phyloP scores from a whole-genome alignment of 225 moss, liverwort and hornwort genomes.

The Physcomitrellopsis africana region DNA sequence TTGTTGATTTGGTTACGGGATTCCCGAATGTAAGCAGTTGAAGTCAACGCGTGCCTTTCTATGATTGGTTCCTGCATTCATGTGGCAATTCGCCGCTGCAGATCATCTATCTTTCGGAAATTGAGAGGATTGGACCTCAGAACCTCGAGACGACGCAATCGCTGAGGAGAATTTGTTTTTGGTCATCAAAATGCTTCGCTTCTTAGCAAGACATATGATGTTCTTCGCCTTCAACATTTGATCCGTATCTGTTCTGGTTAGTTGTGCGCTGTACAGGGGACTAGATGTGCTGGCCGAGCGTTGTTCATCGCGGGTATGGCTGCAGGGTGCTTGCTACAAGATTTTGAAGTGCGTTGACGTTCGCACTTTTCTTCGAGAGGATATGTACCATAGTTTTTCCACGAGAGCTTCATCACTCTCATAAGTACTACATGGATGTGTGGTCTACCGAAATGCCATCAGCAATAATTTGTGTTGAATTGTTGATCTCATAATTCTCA shows the following conservation, averaged over 20 bases:
- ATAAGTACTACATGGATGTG: no score
- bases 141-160: neutral
- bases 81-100: constrained; percentile 15
- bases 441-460: no score
- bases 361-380: no score
- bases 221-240: constrained; percentile 2
- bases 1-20: constrained; percentile 23
- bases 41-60: constrained; percentile 2
- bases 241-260: constrained; percentile 24
- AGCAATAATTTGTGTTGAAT: no score
- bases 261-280: neutral
- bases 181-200: neutral
- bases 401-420: no score
- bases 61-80: neutral
- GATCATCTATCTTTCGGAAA: neutral
- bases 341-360: neutral
- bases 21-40: constrained; percentile 18
- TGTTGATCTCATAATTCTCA: no score
- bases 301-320: neutral
- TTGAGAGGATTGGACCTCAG: neutral
- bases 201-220: constrained; percentile 8
- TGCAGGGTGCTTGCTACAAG: constrained; percentile 1
- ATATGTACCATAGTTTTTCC: no score
- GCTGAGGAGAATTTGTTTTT: neutral
- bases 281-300: neutral